Conservation (phyloP, 805 yeast species). For the Metahyphopichia silvanorum region DNA sequence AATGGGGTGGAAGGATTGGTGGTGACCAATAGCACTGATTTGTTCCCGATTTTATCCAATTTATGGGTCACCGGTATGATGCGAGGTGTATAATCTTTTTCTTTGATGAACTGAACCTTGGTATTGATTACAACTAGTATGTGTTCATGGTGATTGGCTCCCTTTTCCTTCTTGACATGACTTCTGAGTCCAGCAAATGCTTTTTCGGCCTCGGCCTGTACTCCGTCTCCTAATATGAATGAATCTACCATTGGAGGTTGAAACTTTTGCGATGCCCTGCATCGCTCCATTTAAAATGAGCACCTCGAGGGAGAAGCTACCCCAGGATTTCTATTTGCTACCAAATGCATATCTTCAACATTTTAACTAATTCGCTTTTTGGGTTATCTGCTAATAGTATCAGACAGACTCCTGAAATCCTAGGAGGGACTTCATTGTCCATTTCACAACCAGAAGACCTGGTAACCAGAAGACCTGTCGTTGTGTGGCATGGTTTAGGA, state of each 20-base stretch:
- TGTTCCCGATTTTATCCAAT: constrained; percentile 46
- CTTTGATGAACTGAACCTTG: constrained; percentile 19
- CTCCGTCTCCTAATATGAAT: constrained; percentile 14
- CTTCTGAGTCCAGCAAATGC: constrained; percentile 12
- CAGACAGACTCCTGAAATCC: no score
- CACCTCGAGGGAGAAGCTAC: no score
- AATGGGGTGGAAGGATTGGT: constrained; percentile 69
- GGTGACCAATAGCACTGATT: constrained; percentile 59
- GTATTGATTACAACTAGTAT: constrained; percentile 33
- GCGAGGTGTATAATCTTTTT: constrained; percentile 40
- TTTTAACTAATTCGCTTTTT: no score
- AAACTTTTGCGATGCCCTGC: no score
- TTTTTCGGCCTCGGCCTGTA: constrained; percentile 8
- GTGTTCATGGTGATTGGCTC: constrained; percentile 15
- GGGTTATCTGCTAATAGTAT: no score
- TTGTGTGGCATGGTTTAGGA: constrained; percentile 85
- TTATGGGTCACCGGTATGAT: constrained; percentile 51
- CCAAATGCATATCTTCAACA: no score
- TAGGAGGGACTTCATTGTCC: no score
- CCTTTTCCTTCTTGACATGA: constrained; percentile 12
- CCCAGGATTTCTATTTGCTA: no score
- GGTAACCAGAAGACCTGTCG: constrained; percentile 52
- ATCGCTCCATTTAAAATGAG: no score
- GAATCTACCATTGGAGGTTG: no score
- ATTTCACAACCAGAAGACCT: no score